A percentile compares a stretch with the other conserved stretches of the same genome.
phyloP scores from a whole-genome alignment of 164 flowering plant species.

The Nelumbo lutea region DNA sequence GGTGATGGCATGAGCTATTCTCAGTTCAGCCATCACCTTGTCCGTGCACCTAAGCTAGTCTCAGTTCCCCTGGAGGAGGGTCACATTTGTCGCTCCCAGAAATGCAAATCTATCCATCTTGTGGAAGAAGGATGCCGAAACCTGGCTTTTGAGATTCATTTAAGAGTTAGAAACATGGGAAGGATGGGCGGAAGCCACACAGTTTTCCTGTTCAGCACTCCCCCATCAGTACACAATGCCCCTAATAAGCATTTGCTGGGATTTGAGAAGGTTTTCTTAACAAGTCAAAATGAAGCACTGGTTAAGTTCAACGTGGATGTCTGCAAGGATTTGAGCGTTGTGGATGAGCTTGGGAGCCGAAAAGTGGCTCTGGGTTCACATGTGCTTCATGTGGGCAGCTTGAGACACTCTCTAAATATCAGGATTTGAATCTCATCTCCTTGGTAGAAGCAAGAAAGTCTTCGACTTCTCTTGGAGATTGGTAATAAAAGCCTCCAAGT shows the following conservation, averaged over 20 bases:
- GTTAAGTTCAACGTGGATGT: slow-evolving; percentile 73
- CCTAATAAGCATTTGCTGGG: slow-evolving; percentile 81
- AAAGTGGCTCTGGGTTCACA: slow-evolving; percentile 77
- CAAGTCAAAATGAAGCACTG: slow-evolving; percentile 26
- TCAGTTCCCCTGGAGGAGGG: slow-evolving; percentile 55
- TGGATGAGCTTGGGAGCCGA: slow-evolving; percentile 68
- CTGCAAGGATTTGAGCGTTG: slow-evolving; percentile 85
- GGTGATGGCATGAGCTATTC: slow-evolving; percentile 92
- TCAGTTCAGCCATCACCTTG: slow-evolving; percentile 46
- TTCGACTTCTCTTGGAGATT: slow-evolving; percentile 7
- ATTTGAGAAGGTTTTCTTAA: slow-evolving; percentile 68
- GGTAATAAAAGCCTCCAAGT: slow-evolving; percentile 10
- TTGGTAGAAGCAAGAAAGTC: background rate
- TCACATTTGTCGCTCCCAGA: slow-evolving; percentile 53
- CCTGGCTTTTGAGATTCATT: slow-evolving; percentile 51
- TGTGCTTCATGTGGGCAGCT: slow-evolving; percentile 69
- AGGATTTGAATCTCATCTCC: slow-evolving; percentile 33
- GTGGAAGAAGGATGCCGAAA: slow-evolving; percentile 39
- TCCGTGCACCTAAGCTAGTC: slow-evolving; percentile 54
- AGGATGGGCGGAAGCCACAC: slow-evolving; percentile 60
- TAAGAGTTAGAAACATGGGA: slow-evolving; percentile 62
- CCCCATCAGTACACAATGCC: slow-evolving; percentile 67
- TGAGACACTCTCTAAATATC: slow-evolving; percentile 59
- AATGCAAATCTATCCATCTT: slow-evolving; percentile 60
- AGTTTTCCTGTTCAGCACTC: slow-evolving; percentile 60